Percentiles rank a stretch among this genome's conserved stretches.
phyloP scores from a whole-genome alignment of 2,329 filamentous ascomycete species.

The Ceratocystis diversiconidia region DNA sequence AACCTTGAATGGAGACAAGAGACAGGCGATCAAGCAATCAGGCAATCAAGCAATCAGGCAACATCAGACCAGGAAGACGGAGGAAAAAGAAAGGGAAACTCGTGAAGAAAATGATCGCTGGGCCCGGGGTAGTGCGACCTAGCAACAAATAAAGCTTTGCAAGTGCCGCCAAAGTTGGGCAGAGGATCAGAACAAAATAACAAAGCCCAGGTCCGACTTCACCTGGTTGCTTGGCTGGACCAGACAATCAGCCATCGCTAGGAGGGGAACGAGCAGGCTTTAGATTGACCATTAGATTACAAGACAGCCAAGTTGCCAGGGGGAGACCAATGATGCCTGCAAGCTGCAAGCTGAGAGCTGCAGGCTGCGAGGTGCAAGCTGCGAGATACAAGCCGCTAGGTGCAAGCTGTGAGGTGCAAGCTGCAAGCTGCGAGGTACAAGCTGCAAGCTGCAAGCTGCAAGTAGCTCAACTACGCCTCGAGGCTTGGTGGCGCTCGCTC shows the following conservation, averaged over 20 bases:
- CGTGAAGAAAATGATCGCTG: conserved; percentile 1
- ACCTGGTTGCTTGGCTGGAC: not conserved
- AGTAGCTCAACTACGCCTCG: not conserved
- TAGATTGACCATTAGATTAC: conserved; percentile 4
- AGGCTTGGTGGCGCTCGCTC: conserved; percentile 1
- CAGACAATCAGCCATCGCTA: not conserved
- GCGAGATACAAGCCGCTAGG: no score
- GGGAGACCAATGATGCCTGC: not conserved
- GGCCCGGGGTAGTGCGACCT: conserved; percentile 2
- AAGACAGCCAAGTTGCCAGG: not conserved
- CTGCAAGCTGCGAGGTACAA: not conserved
- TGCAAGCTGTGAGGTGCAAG: not conserved
- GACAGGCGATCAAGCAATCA: not conserved
- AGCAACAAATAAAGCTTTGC: not conserved
- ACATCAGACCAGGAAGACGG: not conserved
- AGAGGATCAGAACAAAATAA: not conserved
- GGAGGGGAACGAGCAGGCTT: conserved; percentile 2
- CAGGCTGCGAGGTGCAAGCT: no score
- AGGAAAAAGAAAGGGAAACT: not conserved
- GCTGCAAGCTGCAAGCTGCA: not conserved
- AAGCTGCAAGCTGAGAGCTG: not conserved
- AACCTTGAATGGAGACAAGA: not conserved
- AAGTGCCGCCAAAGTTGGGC: not conserved
- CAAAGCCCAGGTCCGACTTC: not conserved
- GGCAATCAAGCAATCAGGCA: not conserved